Percentiles rank a stretch among this genome's conserved stretches.
Evolutionary conservation across 2,329 filamentous ascomycete genomes (phyloP).

Genomic region (Arthrobotrys conoides): DNA sequence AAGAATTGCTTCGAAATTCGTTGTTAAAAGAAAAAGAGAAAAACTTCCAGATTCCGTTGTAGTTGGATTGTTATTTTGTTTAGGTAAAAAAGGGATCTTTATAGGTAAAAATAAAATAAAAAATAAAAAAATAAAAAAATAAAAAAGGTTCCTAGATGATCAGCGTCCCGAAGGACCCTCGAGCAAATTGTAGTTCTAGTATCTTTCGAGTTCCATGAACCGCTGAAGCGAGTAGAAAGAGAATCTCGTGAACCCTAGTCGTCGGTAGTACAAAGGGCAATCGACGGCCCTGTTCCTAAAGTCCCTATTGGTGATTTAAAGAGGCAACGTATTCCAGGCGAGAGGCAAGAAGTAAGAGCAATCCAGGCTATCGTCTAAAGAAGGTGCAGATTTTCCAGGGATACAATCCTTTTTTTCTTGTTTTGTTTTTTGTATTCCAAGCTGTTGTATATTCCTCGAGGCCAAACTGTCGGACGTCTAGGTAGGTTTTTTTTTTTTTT

Average conservation of each 20-base stretch:
- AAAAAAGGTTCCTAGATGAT: conserved; percentile 12
- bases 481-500: not conserved
- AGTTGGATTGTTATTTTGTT: conserved; percentile 20
- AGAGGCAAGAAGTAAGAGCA: conserved; percentile 58
- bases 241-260: conserved; percentile 48
- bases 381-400: conserved; percentile 34
- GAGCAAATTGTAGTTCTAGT: conserved; percentile 24
- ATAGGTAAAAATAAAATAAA: no score
- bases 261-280: conserved; percentile 57
- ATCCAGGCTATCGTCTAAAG: conserved; percentile 47
- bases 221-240: conserved; percentile 34
- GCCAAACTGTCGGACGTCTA: conserved; percentile 12
- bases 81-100: conserved; percentile 52
- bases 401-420: not conserved
- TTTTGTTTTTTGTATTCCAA: conserved; percentile 9
- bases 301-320: conserved; percentile 46
- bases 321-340: conserved; percentile 48
- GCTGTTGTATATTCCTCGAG: conserved; percentile 3
- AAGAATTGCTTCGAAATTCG: conserved; percentile 10
- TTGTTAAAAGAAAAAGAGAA: conserved; percentile 22
- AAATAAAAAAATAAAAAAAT: conserved; percentile 7
- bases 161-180: conserved; percentile 33
- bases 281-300: conserved; percentile 45
- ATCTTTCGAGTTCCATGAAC: conserved; percentile 35
- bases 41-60: conserved; percentile 10